Evolutionary conservation across 352 stramenopile genomes (phyloP).

Genomic region (Thraustochytrium striatum): DNA sequence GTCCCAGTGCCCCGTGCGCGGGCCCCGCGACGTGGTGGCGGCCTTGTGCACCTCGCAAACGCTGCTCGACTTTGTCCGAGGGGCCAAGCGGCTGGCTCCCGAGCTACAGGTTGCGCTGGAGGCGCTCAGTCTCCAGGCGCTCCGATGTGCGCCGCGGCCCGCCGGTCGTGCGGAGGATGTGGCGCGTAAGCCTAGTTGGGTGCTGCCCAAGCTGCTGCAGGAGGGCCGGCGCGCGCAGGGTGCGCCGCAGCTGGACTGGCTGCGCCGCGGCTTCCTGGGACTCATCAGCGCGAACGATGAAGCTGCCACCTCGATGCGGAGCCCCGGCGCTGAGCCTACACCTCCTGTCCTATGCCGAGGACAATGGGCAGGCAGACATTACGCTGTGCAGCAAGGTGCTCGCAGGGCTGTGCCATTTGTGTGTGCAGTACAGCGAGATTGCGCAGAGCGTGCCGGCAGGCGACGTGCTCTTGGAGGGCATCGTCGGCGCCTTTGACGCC

Average conservation of each 20-base stretch:
- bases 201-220: background rate
- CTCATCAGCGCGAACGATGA: background rate
- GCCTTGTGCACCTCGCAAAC: conserved; percentile 30
- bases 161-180: background rate
- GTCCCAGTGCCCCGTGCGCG: conserved; percentile 10
- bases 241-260: background rate
- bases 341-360: background rate
- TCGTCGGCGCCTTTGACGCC: background rate
- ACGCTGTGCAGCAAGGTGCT: background rate
- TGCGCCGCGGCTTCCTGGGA: background rate
- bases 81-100: background rate
- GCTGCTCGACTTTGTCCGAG: conserved; percentile 26
- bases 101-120: conserved; percentile 1
- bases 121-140: background rate
- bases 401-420: background rate
- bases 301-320: too few species aligned
- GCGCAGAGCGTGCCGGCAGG: background rate
- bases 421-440: background rate
- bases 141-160: background rate
- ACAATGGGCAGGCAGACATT: background rate
- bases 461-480: background rate
- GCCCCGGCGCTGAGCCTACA: background rate
- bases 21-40: background rate
- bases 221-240: background rate
- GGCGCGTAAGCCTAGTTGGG: background rate